phyloP scores from a whole-genome alignment of 2,329 filamentous ascomycete genomes.

The Aaosphaeria pasadenensis region DNA sequence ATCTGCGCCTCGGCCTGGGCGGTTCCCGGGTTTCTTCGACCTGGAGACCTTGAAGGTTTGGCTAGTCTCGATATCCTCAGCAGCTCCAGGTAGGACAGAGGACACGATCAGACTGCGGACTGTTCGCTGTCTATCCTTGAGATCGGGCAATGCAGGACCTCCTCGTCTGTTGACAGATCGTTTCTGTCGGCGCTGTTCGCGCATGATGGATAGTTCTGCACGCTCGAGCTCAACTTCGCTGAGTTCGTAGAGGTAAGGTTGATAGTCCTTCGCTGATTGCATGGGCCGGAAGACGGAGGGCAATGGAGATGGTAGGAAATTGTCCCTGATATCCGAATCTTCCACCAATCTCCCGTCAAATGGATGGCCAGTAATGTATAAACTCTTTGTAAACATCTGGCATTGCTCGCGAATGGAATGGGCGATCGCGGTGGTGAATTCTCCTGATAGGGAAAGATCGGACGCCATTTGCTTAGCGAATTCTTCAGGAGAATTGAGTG shows the following conservation, averaged over 20 bases:
- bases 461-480: conserved; percentile 87
- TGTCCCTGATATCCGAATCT: conserved; percentile 80
- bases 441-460: conserved; percentile 86
- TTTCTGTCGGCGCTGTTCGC: conserved; percentile 92
- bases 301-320: conserved; percentile 83
- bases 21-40: conserved; percentile 42
- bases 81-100: conserved; percentile 85
- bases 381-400: conserved; percentile 87
- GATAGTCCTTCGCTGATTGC: conserved; percentile 90
- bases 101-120: conserved; percentile 91
- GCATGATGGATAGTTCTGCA: conserved; percentile 87
- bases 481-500: conserved; percentile 88
- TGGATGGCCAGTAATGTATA: conserved; percentile 90
- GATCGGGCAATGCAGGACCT: conserved; percentile 88
- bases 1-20: conserved; percentile 58
- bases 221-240: conserved; percentile 86
- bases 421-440: conserved; percentile 96
- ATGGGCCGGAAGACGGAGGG: conserved; percentile 82
- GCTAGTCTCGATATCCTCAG: conserved; percentile 75
- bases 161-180: conserved; percentile 90
- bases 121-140: conserved; percentile 90
- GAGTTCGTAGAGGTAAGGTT: conserved; percentile 90
- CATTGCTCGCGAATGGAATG: conserved; percentile 96
- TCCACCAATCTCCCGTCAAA: conserved; percentile 94
- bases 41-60: conserved; percentile 70